phyloP scores from a whole-genome alignment of 129 eudicot species.

The Saussurea involucrata region DNA sequence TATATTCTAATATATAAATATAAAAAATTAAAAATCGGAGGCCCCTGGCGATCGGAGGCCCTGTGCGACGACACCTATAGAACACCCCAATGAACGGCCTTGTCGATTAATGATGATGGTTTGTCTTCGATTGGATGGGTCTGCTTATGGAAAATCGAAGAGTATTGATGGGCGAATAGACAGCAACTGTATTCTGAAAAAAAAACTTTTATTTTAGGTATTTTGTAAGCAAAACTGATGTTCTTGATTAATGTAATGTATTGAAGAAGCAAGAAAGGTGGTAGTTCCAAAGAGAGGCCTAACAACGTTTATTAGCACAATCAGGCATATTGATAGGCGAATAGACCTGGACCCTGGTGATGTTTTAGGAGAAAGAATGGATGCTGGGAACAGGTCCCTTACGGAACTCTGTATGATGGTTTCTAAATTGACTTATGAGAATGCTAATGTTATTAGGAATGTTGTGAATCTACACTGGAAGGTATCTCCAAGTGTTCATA shows the following conservation, averaged over 20 bases:
- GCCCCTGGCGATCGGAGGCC: too few relatives aligned
- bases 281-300: constrained; percentile 72
- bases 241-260: background rate
- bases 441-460: constrained; percentile 76
- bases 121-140: too few relatives aligned
- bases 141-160: too few relatives aligned
- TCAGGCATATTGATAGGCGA: constrained; percentile 83
- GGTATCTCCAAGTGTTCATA: constrained; percentile 86
- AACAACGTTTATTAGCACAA: constrained; percentile 68
- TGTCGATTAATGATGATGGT: too few relatives aligned
- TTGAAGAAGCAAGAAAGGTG: constrained; percentile 31
- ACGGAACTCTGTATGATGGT: constrained; percentile 81
- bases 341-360: constrained; percentile 39
- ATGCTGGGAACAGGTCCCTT: constrained; percentile 41
- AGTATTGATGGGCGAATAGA: too few relatives aligned
- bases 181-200: too few relatives aligned
- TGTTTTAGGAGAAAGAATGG: constrained; percentile 20
- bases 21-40: too few relatives aligned
- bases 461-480: constrained; percentile 51
- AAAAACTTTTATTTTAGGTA: too few relatives aligned
- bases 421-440: constrained; percentile 91
- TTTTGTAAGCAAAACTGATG: too few relatives aligned
- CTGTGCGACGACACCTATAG: too few relatives aligned
- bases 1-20: too few relatives aligned
- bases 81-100: too few relatives aligned